Conservation (phyloP, 1,139 yeast genomes). For the Spencermartinsiella ligniputridi region DNA sequence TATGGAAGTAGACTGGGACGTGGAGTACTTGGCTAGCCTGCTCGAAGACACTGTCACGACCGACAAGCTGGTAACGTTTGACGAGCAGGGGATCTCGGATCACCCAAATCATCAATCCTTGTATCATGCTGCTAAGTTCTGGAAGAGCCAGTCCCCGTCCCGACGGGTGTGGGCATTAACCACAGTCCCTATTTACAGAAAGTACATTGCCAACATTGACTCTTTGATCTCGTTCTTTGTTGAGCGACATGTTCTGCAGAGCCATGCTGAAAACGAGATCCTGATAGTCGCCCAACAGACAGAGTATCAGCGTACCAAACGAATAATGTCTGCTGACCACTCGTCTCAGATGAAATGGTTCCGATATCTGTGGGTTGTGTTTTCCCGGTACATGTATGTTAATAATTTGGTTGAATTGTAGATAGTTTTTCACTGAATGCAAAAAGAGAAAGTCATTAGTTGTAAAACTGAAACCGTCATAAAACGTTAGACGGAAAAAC, state of each 20-base stretch:
- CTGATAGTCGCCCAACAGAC: slow-evolving; percentile 11
- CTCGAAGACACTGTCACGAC: slow-evolving; percentile 26
- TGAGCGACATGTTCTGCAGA: neutral
- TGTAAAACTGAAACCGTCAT: too few relatives aligned
- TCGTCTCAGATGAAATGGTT: slow-evolving; percentile 94
- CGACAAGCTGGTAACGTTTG: slow-evolving; percentile 70
- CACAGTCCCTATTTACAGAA: slow-evolving; percentile 36
- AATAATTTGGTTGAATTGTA: slow-evolving; percentile 52
- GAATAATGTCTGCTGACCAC: slow-evolving; percentile 83
- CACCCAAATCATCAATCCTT: slow-evolving; percentile 83
- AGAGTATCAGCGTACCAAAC: slow-evolving; percentile 13
- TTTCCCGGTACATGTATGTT: slow-evolving; percentile 65
- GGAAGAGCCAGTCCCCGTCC: slow-evolving; percentile 22
- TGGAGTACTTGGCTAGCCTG: slow-evolving; percentile 38
- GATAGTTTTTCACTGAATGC: too few relatives aligned
- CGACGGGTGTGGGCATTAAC: slow-evolving; percentile 32
- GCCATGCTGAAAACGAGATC: slow-evolving; percentile 1
- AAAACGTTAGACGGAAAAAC: too few relatives aligned
- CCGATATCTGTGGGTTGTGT: slow-evolving; percentile 79
- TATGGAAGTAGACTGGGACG: slow-evolving; percentile 66
- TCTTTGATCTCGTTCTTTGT: slow-evolving; percentile 23
- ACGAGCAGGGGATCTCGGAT: slow-evolving; percentile 71
- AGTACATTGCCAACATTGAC: slow-evolving; percentile 34
- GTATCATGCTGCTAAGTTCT: slow-evolving; percentile 49
- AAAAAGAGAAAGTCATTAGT: slow-evolving; percentile 4